These are phyloP conservation scores for Aspergillus bertholletiae DNA, from an alignment of 495 filamentous ascomycete species.

Conservation along the genomic window DNA sequence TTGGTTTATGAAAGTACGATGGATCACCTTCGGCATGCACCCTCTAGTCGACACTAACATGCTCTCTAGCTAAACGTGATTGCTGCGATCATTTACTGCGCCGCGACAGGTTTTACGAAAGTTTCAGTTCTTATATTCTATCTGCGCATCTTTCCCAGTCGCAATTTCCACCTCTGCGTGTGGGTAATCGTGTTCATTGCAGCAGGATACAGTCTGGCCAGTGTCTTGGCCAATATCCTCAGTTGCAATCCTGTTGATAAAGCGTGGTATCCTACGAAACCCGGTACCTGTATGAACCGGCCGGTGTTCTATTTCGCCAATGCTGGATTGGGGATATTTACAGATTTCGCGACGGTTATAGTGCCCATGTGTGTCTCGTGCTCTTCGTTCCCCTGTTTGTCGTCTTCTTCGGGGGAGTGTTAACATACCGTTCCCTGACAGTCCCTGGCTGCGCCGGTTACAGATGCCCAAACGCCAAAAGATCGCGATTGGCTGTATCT, in stretches of 20 bases:
- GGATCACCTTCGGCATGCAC: background rate
- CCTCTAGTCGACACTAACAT: background rate
- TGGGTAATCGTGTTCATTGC: conserved; percentile 33
- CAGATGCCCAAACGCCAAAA: conserved; percentile 33
- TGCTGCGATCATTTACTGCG: conserved; percentile 33
- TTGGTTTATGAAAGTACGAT: conserved; percentile 16
- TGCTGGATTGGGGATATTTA: conserved; percentile 31
- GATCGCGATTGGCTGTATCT: conserved; percentile 21
- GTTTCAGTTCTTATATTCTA: conserved; percentile 47
- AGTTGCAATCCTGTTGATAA: conserved; percentile 29
- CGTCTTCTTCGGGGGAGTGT: background rate
- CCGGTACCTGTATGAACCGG: conserved; percentile 27
- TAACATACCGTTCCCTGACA: conserved; percentile 1
- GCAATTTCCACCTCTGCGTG: conserved; percentile 28
- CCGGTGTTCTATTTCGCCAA: conserved; percentile 34
- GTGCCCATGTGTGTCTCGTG: conserved; percentile 32
- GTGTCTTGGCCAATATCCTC: conserved; percentile 31
- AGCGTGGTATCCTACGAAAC: conserved; percentile 27
- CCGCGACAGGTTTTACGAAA: conserved; percentile 36
- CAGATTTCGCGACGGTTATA: conserved; percentile 34
- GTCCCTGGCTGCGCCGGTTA: conserved; percentile 30
- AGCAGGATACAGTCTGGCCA: conserved; percentile 30
- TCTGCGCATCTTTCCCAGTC: conserved; percentile 43
- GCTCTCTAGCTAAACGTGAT: conserved; percentile 21
- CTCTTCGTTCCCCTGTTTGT: background rate